Evolutionary conservation across 768 basidiomycete genomes (phyloP).

Genomic region (Myochromella boudieri): DNA sequence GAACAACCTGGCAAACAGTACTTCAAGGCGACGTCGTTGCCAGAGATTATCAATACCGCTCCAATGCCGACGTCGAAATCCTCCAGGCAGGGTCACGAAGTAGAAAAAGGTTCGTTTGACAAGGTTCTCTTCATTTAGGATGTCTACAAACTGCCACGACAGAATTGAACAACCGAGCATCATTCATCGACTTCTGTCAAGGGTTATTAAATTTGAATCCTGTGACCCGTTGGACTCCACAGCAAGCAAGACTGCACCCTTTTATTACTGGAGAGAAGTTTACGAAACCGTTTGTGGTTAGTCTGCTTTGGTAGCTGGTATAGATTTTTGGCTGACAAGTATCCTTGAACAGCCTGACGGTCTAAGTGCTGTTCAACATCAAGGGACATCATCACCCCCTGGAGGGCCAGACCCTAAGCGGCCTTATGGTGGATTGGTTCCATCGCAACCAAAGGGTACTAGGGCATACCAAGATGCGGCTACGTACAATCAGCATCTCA

Average conservation of each 20-base stretch:
- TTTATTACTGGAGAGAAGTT: constrained; percentile 99
- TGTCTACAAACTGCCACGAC: constrained; percentile 10
- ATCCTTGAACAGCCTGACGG: constrained; percentile 50
- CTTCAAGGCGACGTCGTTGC: constrained; percentile 90
- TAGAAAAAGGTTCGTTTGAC: constrained; percentile 77
- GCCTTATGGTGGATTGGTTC: constrained; percentile 91
- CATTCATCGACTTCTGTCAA: constrained; percentile 97
- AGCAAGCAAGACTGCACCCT: constrained; percentile 93
- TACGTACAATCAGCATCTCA: constrained; percentile 90
- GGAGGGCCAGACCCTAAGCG: constrained; percentile 68
- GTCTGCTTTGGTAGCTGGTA: no score
- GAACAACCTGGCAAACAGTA: constrained; percentile 99
- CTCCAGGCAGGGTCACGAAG: constrained; percentile 71
- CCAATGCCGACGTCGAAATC: constrained; percentile 88
- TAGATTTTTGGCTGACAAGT: constrained; percentile 2
- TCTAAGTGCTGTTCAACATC: constrained; percentile 30
- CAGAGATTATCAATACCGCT: constrained; percentile 94
- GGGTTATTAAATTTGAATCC: constrained; percentile 94
- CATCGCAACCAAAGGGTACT: constrained; percentile 83
- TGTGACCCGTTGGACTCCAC: constrained; percentile 94
- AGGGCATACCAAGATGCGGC: constrained; percentile 91
- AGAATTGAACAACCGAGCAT: constrained; percentile 93
- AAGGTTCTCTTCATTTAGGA: constrained; percentile 6
- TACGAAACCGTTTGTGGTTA: constrained; percentile 79
- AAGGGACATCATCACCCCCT: constrained; percentile 25